Percentiles rank a stretch among this genome's conserved stretches.
Conservation (phyloP, 306 rosid species). For the Corylus heterophylla region DNA sequence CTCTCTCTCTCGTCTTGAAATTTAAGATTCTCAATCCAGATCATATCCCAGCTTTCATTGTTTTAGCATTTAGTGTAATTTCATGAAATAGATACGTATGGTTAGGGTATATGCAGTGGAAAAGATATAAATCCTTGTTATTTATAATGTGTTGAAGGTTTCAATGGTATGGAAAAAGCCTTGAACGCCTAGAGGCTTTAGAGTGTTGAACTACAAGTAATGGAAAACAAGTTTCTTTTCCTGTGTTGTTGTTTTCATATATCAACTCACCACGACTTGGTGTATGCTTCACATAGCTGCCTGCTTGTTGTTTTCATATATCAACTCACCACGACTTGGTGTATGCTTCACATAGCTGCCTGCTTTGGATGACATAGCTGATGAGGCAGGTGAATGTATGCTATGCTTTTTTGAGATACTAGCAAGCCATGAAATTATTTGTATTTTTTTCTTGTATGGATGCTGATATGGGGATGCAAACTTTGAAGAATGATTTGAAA, state of each 20-base stretch:
- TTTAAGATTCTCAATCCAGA: not conserved
- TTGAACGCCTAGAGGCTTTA: not conserved
- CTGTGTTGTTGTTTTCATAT: not conserved
- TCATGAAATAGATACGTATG: not conserved
- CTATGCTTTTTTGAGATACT: not conserved
- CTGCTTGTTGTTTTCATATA: not conserved
- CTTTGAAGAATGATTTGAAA: not conserved
- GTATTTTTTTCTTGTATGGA: not conserved
- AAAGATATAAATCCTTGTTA: not conserved
- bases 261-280: not conserved
- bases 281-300: not conserved
- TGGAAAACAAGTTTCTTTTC: not conserved
- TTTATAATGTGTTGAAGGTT: not conserved
- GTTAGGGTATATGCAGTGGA: not conserved
- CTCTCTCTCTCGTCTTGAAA: not conserved
- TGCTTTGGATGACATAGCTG: not conserved
- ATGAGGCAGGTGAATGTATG: not conserved
- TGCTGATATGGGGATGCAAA: not conserved
- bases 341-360: not conserved
- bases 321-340: not conserved
- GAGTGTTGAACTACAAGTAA: not conserved
- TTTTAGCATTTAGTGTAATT: not conserved
- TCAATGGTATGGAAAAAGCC: not conserved
- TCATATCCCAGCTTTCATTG: not conserved
- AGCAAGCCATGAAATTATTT: not conserved